phyloP scores from a whole-genome alignment of 2,329 filamentous ascomycete genomes.

The Pseudogymnoascus sp. region DNA sequence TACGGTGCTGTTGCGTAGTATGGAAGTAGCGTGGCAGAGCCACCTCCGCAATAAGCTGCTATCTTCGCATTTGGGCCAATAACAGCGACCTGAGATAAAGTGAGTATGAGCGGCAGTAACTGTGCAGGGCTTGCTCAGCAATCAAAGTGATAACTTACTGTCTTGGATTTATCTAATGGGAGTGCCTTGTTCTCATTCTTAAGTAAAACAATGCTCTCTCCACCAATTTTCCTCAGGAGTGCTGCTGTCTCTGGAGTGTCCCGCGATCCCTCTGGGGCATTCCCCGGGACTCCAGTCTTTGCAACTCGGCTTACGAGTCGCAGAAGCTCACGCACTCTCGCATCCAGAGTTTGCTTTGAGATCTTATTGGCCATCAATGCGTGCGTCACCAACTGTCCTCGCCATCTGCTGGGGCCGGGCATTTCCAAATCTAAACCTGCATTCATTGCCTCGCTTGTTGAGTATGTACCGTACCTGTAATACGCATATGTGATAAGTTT shows the following conservation, averaged over 20 bases:
- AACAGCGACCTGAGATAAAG: conserved; percentile 33
- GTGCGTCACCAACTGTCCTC: conserved; percentile 18
- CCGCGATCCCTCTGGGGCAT: conserved; percentile 3
- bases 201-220: conserved; percentile 57
- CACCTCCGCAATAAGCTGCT: conserved; percentile 28
- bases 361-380: conserved; percentile 26
- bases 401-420: conserved; percentile 37
- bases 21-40: conserved; percentile 28
- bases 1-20: conserved; percentile 28
- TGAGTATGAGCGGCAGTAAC: neutral
- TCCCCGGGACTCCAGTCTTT: conserved; percentile 9
- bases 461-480: conserved; percentile 19
- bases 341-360: conserved; percentile 23
- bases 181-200: conserved; percentile 61
- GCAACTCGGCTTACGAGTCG: conserved; percentile 23
- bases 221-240: neutral
- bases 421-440: conserved; percentile 40
- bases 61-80: conserved; percentile 46
- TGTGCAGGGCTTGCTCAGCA: neutral
- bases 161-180: conserved; percentile 39
- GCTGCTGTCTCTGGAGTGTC: conserved; percentile 9
- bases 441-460: conserved; percentile 24
- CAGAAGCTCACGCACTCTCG: conserved; percentile 28
- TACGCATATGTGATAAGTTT: neutral
- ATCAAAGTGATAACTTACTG: neutral